Conservation (phyloP, 2,329 filamentous ascomycete species). For the Anthostomella pinea region DNA sequence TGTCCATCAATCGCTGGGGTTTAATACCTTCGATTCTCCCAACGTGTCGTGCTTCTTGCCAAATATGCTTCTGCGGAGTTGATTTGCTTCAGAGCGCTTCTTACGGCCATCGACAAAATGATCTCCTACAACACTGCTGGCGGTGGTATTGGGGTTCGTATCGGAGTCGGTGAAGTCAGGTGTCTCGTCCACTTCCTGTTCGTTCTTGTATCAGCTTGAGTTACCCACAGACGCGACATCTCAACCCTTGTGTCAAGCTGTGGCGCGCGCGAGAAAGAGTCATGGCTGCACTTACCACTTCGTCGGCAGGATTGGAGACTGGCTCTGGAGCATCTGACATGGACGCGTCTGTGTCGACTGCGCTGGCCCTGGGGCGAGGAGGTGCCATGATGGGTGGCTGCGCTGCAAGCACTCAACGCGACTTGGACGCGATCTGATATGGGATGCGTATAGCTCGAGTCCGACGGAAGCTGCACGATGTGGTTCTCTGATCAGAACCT, state of each 20-base stretch:
- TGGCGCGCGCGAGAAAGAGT: no score
- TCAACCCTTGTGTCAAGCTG: no score
- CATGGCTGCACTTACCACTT: conserved; percentile 44
- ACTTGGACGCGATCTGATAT: conserved; percentile 45
- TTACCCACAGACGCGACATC: neutral
- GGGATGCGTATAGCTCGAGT: conserved; percentile 1
- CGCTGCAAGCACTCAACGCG: conserved; percentile 50
- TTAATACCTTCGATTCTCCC: conserved; percentile 88
- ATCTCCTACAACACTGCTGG: conserved; percentile 85
- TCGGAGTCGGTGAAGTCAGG: conserved; percentile 66
- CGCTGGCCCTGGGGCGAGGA: conserved; percentile 49
- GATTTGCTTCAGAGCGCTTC: conserved; percentile 80
- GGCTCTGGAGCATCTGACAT: conserved; percentile 58
- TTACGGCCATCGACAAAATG: conserved; percentile 74
- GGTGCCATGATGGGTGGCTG: conserved; percentile 47
- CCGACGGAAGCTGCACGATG: no score
- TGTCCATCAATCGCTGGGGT: no score
- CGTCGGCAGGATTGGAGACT: conserved; percentile 38
- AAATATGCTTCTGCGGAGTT: conserved; percentile 87
- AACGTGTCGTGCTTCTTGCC: conserved; percentile 92
- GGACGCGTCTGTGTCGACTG: conserved; percentile 58
- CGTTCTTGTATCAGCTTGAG: no score
- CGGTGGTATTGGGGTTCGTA: conserved; percentile 66
- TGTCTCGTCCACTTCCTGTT: conserved; percentile 62
- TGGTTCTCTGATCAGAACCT: no score